These are phyloP conservation scores for Picea abies DNA, from an alignment of 83 land plant genomes.

Conservation along the genomic window DNA sequence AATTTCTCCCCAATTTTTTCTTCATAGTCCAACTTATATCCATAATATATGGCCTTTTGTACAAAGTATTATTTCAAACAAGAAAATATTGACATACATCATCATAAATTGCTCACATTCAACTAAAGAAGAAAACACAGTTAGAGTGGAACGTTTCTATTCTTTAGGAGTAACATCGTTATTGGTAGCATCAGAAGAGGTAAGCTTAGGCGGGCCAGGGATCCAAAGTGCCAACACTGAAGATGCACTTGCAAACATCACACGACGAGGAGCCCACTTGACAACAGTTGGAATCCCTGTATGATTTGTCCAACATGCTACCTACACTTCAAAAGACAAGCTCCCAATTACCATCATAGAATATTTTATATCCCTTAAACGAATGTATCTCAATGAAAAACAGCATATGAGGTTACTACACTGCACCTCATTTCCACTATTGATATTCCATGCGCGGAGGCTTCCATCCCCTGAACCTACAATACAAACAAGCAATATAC, in stretches of 20 bases:
- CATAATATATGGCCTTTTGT: too few species aligned
- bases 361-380: background rate
- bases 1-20: too few species aligned
- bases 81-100: too few species aligned
- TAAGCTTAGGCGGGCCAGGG: constrained; percentile 54
- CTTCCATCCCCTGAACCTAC: constrained; percentile 98
- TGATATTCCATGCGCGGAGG: constrained; percentile 85
- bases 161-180: too few species aligned
- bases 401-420: constrained; percentile 4
- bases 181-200: background rate
- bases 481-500: background rate
- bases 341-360: background rate
- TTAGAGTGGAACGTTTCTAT: too few species aligned
- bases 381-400: background rate
- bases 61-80: too few species aligned
- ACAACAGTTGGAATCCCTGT: constrained; percentile 79
- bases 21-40: too few species aligned
- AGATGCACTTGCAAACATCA: constrained; percentile 97
- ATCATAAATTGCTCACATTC: too few species aligned
- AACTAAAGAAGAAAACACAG: too few species aligned
- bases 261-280: constrained; percentile 98
- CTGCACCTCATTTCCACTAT: constrained; percentile 72
- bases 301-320: constrained; percentile 81
- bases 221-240: constrained; percentile 87
- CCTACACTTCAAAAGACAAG: constrained; percentile 40